These are phyloP conservation scores for Arthrobotrys sphaeroides DNA, from an alignment of 2,329 filamentous ascomycete genomes.

Conservation along the genomic window DNA sequence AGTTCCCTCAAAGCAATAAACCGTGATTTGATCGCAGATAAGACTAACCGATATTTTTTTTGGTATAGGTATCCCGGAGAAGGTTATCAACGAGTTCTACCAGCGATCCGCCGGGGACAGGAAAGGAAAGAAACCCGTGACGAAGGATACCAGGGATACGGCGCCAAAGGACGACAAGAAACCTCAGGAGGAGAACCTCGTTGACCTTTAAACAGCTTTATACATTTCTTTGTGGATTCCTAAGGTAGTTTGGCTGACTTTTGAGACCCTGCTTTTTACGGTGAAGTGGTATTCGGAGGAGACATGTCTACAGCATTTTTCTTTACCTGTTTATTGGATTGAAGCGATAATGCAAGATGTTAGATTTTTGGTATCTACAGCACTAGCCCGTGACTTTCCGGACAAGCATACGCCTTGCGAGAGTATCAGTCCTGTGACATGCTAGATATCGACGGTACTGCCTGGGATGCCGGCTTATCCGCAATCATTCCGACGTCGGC, in stretches of 20 bases:
- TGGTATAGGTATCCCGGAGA: slow-evolving; percentile 72
- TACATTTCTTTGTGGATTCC: neutral
- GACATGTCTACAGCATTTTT: slow-evolving; percentile 32
- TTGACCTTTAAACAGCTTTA: slow-evolving; percentile 62
- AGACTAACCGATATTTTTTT: neutral
- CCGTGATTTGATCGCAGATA: slow-evolving; percentile 58
- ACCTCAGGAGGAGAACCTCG: slow-evolving; percentile 68
- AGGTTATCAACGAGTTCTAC: slow-evolving; percentile 84
- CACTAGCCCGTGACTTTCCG: neutral
- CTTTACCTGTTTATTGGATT: slow-evolving; percentile 26
- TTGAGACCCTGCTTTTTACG: slow-evolving; percentile 3
- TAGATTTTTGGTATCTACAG: slow-evolving; percentile 30
- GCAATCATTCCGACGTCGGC: slow-evolving; percentile 43
- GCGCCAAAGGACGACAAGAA: slow-evolving; percentile 61
- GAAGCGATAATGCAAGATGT: slow-evolving; percentile 47
- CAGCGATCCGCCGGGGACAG: slow-evolving; percentile 70
- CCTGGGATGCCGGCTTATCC: slow-evolving; percentile 4
- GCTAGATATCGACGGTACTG: neutral
- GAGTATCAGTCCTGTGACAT: neutral
- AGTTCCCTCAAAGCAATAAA: slow-evolving; percentile 1
- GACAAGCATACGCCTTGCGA: no score
- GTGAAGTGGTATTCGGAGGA: slow-evolving; percentile 21
- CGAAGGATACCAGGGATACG: slow-evolving; percentile 62
- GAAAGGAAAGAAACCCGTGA: slow-evolving; percentile 66
- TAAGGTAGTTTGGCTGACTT: slow-evolving; percentile 1